Base-by-base conservation (phyloP, 306 rosid species). In the Medicago arabica region DNA sequence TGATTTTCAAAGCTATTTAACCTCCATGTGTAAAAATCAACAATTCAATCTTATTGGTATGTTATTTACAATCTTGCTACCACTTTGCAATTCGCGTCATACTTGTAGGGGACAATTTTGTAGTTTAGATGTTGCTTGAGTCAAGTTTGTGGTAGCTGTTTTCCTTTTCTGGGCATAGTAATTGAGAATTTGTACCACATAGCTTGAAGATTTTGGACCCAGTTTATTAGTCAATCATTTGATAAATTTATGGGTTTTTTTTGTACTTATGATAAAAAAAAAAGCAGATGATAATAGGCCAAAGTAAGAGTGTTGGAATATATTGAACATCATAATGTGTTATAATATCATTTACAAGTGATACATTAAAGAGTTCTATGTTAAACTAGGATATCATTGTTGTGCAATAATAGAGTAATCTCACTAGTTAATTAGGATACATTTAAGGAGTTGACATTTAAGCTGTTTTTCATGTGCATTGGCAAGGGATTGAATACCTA, bases 1-100 rank as follows among this genome's bases (percentile, higher is more conserved):
- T 93, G 75, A 85, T 55, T 78, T 36, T 55, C 67, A 50, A 50
- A 38, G 64, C 21, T 51, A 44, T 50, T 57, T 63, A 44, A 74
- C 18, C 68, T 36, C 43, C 65, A 16, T 71, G 31, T 66, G 54
- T 77, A 67, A 14, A 72, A 61, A 50, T 50, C 15, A 62, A 67
- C 55, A 16, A 17, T 34, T 72, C 76, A 21, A 21, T 21, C 55
- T 16, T 64, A 8, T 59, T 67, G n/a, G 1, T 5, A 7, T 47
- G 65, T 10, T 65, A 9, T 76, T 63, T 44, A 18, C 4, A 41
- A 54, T 38, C 60, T 16, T 62, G 15, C 75, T 44, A 44, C 58
- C n/a, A 54, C 61, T 54, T 49, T 4, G 36, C 23, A 74, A 28
- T 28, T 28, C 4, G 31, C 4, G 31, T 65, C 58, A 1, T 69